Evolutionary conservation across 2,329 filamentous ascomycete species (phyloP).

Genomic region (Fusarium piperis): DNA sequence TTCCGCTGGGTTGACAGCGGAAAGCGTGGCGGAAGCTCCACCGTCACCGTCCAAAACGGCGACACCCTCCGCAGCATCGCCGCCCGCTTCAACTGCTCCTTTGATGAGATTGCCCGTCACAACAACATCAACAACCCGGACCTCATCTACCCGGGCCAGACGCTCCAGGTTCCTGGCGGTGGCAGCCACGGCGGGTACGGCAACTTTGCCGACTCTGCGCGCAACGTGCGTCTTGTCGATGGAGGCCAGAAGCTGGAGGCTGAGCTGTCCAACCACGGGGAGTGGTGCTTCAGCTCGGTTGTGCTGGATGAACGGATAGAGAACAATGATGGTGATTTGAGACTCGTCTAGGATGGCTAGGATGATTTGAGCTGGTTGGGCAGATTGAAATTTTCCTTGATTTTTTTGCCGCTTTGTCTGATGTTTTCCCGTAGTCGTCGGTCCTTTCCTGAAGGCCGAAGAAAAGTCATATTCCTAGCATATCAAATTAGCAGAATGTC

Average conservation of each 20-base stretch:
- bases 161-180: conserved; percentile 47
- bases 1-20: conserved; percentile 48
- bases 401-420: background rate
- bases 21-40: conserved; percentile 36
- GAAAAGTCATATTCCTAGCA: background rate
- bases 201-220: conserved; percentile 48
- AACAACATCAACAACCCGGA: conserved; percentile 55
- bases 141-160: conserved; percentile 55
- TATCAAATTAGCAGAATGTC: background rate
- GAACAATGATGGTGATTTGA: conserved; percentile 45
- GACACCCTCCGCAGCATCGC: conserved; percentile 55
- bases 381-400: background rate
- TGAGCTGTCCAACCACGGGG: conserved; percentile 44
- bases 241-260: conserved; percentile 48
- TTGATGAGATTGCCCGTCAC: conserved; percentile 51
- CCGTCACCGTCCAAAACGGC: conserved; percentile 52
- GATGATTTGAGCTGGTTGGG: background rate
- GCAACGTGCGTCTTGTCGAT: conserved; percentile 50
- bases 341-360: conserved; percentile 13
- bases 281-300: conserved; percentile 46
- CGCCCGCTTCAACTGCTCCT: conserved; percentile 44
- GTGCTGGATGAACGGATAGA: conserved; percentile 48
- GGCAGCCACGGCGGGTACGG: conserved; percentile 15
- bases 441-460: background rate
- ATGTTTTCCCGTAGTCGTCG: background rate